A percentile compares a stretch with the other conserved stretches of the same genome.
These are phyloP conservation scores for Penicillium verrucosum DNA, from an alignment of 2,329 filamentous ascomycete species.

Conservation along the genomic window DNA sequence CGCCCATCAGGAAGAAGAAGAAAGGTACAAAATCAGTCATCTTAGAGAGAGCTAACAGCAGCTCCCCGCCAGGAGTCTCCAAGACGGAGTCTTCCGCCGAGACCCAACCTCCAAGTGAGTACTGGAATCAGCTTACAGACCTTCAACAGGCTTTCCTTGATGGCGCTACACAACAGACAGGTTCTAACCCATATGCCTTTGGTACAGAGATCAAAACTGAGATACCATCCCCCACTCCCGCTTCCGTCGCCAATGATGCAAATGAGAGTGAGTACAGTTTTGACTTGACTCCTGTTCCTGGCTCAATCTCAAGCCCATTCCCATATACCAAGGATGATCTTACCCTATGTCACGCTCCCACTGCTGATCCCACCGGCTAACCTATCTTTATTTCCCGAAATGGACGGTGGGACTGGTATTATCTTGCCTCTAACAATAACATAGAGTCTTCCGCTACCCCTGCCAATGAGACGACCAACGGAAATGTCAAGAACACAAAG, in stretches of 20 bases:
- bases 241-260: not conserved
- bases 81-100: not conserved
- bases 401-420: not conserved
- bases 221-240: not conserved
- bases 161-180: not conserved
- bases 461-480: not conserved
- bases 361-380: not conserved
- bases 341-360: not conserved
- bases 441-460: not conserved
- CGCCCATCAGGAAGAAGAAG: not conserved
- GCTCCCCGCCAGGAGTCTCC: not conserved
- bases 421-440: not conserved
- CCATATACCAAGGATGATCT: not conserved
- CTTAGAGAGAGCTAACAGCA: not conserved
- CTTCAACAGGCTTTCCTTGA: not conserved
- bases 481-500: not conserved
- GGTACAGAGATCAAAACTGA: not conserved
- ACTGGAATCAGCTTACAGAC: not conserved
- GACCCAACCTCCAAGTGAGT: not conserved
- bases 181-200: not conserved
- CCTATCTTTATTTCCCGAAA: conserved; percentile 1
- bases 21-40: not conserved
- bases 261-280: not conserved
- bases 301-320: not conserved
- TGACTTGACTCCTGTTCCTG: not conserved